These are phyloP conservation scores for Epichloe bromicola DNA, from an alignment of 2,329 filamentous ascomycete species.

Conservation along the genomic window DNA sequence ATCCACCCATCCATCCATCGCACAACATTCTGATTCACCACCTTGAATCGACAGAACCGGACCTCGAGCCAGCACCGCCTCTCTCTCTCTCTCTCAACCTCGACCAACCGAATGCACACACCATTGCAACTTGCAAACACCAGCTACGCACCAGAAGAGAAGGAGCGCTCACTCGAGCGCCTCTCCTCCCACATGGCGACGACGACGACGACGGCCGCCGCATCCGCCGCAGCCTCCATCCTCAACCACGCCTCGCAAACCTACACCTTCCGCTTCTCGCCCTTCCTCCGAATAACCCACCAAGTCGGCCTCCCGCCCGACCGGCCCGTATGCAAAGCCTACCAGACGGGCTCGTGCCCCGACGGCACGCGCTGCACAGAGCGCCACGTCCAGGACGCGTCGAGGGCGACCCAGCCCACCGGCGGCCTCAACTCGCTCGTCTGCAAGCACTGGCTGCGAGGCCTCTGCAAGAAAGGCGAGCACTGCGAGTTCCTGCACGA, in stretches of 20 bases:
- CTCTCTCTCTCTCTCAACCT: too few species aligned
- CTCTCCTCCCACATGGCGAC: conserved; percentile 13
- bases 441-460: conserved; percentile 97
- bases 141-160: not conserved
- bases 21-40: not conserved
- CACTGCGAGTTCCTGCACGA: conserved; percentile 97
- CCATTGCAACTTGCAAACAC: not conserved
- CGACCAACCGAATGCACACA: too few species aligned
- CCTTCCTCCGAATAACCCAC: conserved; percentile 73
- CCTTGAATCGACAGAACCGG: not conserved
- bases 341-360: conserved; percentile 74
- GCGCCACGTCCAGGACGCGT: conserved; percentile 48
- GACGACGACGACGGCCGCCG: conserved; percentile 10
- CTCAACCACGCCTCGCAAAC: conserved; percentile 40
- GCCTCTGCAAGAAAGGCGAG: conserved; percentile 94
- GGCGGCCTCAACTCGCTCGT: conserved; percentile 68
- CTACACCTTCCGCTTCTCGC: conserved; percentile 76
- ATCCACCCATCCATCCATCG: not conserved
- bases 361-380: conserved; percentile 75
- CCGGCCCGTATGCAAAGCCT: conserved; percentile 74
- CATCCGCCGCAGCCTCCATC: conserved; percentile 27
- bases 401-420: conserved; percentile 14
- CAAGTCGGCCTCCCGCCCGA: conserved; percentile 71
- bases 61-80: not conserved
- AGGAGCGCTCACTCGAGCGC: not conserved